Base-by-base conservation (phyloP, 345 rosid genomes). In the Schrenkiella parvula region DNA sequence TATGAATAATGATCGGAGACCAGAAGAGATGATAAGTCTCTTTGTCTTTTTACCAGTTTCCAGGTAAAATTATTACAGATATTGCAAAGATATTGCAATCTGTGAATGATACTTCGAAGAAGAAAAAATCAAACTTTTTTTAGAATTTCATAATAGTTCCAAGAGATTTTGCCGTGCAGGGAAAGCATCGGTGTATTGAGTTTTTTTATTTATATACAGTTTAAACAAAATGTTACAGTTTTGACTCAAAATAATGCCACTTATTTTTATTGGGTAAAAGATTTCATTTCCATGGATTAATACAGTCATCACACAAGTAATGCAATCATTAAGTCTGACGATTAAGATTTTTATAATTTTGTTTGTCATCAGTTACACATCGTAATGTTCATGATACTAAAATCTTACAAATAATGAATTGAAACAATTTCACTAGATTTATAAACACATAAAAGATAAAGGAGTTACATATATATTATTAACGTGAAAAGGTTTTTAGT, bases 261-360 rank as follows among this genome's bases (percentile, higher is more conserved):
- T 62, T 64, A 29, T 38, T 21, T 38, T 67, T 39, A 34, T 68
- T 61, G 41, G 63, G 53, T 39, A 11, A 51, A 31, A 37, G 5
- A 6, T 81, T 83, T 83, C 87, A 79, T 77, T 65, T 35, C 88
- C 86, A 19, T n/a, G n/a, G n/a, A n/a, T n/a, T n/a, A n/a, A n/a
- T n/a, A n/a, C n/a, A n/a, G n/a, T n/a, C n/a, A n/a, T n/a, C n/a
- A n/a, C n/a, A n/a, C n/a, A n/a, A n/a, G n/a, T n/a, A n/a, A n/a
- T n/a, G n/a, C n/a, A n/a, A n/a, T n/a, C n/a, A n/a, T n/a, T n/a
- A n/a, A n/a, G n/a, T n/a, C n/a, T n/a, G n/a, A n/a, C n/a, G n/a
- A n/a, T n/a, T n/a, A n/a, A n/a, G n/a, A n/a, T n/a, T n/a, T n/a
- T n/a, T n/a, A n/a, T n/a, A n/a, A n/a, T n/a, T n/a, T n/a, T n/a